Conservation (phyloP, 495 filamentous ascomycete species). For the Glarea lozoyensis region DNA sequence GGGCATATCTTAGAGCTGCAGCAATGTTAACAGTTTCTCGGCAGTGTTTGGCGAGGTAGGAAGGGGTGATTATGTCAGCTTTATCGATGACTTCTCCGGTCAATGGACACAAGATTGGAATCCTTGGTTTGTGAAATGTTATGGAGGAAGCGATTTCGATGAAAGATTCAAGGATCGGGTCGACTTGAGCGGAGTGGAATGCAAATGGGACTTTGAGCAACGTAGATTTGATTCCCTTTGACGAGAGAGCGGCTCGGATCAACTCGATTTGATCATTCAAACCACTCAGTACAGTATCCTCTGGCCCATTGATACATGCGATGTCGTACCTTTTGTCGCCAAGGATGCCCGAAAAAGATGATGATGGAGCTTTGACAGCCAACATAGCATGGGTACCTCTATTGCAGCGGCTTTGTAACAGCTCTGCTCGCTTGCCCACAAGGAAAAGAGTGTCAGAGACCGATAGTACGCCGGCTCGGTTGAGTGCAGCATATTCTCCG, state of each 20-base stretch:
- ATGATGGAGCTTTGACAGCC: slow-evolving; percentile 38
- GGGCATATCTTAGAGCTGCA: slow-evolving; percentile 47
- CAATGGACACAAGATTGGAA: slow-evolving; percentile 63
- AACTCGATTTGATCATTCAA: slow-evolving; percentile 38
- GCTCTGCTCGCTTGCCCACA: slow-evolving; percentile 64
- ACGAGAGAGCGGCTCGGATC: slow-evolving; percentile 47
- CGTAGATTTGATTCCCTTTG: slow-evolving; percentile 51
- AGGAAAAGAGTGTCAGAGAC: slow-evolving; percentile 72
- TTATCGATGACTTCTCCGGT: slow-evolving; percentile 49
- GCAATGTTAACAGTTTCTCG: slow-evolving; percentile 67
- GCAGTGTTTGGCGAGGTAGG: slow-evolving; percentile 57
- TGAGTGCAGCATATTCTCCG: slow-evolving; percentile 85
- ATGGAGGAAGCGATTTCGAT: slow-evolving; percentile 47
- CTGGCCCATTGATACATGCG: slow-evolving; percentile 52
- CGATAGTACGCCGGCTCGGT: slow-evolving; percentile 71
- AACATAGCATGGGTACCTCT: slow-evolving; percentile 64
- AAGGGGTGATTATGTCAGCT: slow-evolving; percentile 40
- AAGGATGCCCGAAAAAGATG: slow-evolving; percentile 27
- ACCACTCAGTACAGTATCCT: slow-evolving; percentile 53
- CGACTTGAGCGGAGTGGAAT: slow-evolving; percentile 76
- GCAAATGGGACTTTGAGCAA: slow-evolving; percentile 65
- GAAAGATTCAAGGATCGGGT: slow-evolving; percentile 61
- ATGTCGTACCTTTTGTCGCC: slow-evolving; percentile 28
- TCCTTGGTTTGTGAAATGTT: slow-evolving; percentile 45
- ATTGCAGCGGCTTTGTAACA: slow-evolving; percentile 64